Percentiles rank a stretch among this genome's conserved stretches.
phyloP scores from a whole-genome alignment of 768 basidiomycete genomes.

The Tulasnella sp. region DNA sequence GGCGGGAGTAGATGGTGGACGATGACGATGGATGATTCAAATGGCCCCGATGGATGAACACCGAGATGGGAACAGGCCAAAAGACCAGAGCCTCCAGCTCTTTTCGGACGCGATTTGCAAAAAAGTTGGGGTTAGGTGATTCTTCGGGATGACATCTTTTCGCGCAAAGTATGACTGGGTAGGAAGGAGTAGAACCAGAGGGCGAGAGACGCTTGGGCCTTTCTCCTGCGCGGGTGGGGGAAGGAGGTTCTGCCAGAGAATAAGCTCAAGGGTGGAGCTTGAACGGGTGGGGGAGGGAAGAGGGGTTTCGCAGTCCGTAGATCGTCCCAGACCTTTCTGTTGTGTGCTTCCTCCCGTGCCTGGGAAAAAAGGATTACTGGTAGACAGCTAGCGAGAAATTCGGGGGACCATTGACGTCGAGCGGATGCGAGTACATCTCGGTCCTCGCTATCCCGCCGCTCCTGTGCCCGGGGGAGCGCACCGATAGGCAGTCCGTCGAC shows the following conservation, averaged over 20 bases:
- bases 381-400: not conserved
- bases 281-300: not conserved
- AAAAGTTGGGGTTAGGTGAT: not conserved
- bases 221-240: too few relatives aligned
- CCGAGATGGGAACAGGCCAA: not conserved
- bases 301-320: slow-evolving; percentile 2
- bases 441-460: not conserved
- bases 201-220: too few relatives aligned
- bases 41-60: not conserved
- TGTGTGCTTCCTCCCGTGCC: not conserved
- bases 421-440: not conserved
- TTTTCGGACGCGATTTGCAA: slow-evolving; percentile 2
- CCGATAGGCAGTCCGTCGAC: not conserved
- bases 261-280: slow-evolving; percentile 19
- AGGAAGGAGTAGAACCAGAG: not conserved
- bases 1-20: not conserved
- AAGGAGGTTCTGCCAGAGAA: not conserved
- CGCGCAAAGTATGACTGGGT: not conserved
- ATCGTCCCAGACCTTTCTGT: slow-evolving; percentile 13
- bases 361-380: not conserved
- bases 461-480: not conserved
- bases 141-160: slow-evolving; percentile 16
- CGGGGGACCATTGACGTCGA: not conserved
- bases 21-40: not conserved
- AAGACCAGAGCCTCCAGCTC: not conserved